Base-by-base conservation (phyloP, 306 rosid species). In the Begonia peltatifolia region DNA sequence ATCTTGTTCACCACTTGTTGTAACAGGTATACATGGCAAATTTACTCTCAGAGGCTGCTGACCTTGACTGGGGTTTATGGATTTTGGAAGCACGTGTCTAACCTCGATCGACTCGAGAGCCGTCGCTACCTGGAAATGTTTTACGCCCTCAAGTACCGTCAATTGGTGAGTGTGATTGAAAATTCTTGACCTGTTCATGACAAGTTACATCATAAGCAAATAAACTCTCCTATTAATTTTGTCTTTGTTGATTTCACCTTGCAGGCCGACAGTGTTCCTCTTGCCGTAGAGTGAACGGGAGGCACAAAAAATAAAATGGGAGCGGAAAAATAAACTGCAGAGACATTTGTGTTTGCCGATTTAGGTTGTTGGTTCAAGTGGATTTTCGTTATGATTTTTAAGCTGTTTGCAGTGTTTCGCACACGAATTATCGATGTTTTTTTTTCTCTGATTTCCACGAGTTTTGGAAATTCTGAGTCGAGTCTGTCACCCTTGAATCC, bases 51-150 rank as follows among this genome's bases (percentile, higher is more conserved):
- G 69, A 83, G 99, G 89, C 88, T 92, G 46, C 71, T 92, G 52
- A 83, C 94, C 1, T 79, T 92, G 52, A 92, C 99, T 0, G 99
- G 99, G 38, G 99, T 92, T 5, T 92, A 92, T 61, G 96, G 99
- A 46, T 92, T 92, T 71, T 92, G 99, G 99, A 92, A 92, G 72
- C 96, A 92, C 11, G 99, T 92, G 3, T 92, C 99, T 8, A 92
- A 87, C 74, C 96, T 92, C 7, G 99, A 92, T 46, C 99, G 87
- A 64, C 94, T 30, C 0, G 99, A 92, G 83, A 77, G 89, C 68
- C 96, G 99, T 22, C 94, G 99, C 13, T 92, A 92, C 57, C 75
- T 92, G 36, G 99, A 92, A 78, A 92, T 92, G 99, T 92, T 92
- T 50, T 92, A 92, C 41, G 99, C 96, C 16, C 99, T 92, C 58